Evolutionary conservation across 148 eudicot species (phyloP).

Genomic region (Spergularia bocconei): DNA sequence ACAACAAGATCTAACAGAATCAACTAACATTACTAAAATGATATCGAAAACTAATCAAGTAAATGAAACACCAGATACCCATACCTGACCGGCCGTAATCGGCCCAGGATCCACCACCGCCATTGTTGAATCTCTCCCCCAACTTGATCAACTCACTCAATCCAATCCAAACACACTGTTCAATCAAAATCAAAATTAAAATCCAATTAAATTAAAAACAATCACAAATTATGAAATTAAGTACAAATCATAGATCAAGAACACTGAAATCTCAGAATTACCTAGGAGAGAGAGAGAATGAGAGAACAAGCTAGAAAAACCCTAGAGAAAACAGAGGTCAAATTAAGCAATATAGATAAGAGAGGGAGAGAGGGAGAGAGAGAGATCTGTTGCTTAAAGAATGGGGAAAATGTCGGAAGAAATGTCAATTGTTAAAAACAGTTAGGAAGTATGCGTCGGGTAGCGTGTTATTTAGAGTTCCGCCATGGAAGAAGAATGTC

Average conservation of each 20-base stretch:
- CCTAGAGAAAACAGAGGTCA: constrained; percentile 18
- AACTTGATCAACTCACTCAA: constrained; percentile 23
- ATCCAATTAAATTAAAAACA: background rate
- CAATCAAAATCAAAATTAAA: background rate
- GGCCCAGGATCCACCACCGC: constrained; percentile 47
- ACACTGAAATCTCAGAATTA: background rate
- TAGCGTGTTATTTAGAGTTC: too few species aligned
- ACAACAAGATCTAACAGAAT: constrained; percentile 12
- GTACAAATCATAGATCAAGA: background rate
- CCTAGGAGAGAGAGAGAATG: background rate
- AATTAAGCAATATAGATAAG: background rate
- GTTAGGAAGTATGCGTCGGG: too few species aligned
- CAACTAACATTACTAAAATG: background rate
- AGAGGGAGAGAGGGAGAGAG: constrained; percentile 25
- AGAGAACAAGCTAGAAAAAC: constrained; percentile 3
- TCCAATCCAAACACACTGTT: background rate
- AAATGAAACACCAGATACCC: background rate
- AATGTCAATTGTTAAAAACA: constrained; percentile 24
- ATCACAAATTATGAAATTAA: background rate
- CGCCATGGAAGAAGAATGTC: too few species aligned
- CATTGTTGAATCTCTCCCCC: constrained; percentile 27
- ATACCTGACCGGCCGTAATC: constrained; percentile 56
- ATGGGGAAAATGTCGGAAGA: constrained; percentile 27
- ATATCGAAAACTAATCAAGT: background rate
- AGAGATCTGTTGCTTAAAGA: constrained; percentile 43